Conservation (phyloP, 2,329 filamentous ascomycete species). For the Aspergillus luchuensis region DNA sequence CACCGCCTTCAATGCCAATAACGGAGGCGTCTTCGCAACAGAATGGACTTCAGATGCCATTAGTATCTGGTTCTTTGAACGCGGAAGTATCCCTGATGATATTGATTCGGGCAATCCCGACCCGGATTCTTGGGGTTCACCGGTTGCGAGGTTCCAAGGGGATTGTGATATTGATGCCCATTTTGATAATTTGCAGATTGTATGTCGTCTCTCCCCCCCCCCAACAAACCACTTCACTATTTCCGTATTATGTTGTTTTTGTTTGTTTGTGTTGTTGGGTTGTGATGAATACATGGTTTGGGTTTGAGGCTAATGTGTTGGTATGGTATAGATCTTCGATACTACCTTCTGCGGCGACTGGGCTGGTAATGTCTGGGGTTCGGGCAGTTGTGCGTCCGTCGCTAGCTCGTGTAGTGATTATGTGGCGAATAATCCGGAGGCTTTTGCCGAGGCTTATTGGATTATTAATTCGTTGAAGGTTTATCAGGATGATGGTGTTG, state of each 20-base stretch:
- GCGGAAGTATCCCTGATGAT: slow-evolving; percentile 65
- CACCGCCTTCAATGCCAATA: slow-evolving; percentile 67
- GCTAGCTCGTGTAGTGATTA: slow-evolving; percentile 70
- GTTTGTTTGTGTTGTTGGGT: no score
- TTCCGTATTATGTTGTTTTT: no score
- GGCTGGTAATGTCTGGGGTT: slow-evolving; percentile 71
- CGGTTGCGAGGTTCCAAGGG: slow-evolving; percentile 68
- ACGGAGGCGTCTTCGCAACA: slow-evolving; percentile 71
- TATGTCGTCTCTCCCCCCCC: slow-evolving; percentile 21
- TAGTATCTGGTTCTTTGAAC: slow-evolving; percentile 79
- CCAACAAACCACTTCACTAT: not conserved
- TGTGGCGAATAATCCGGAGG: slow-evolving; percentile 69
- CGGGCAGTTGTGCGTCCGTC: slow-evolving; percentile 61
- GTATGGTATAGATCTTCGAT: slow-evolving; percentile 54
- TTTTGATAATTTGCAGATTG: slow-evolving; percentile 73
- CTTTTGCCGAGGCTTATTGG: slow-evolving; percentile 76
- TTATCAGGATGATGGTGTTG: slow-evolving; percentile 46
- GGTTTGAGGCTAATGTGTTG: not conserved
- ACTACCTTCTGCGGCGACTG: slow-evolving; percentile 87
- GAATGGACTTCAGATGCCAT: slow-evolving; percentile 76
- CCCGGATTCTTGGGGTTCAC: slow-evolving; percentile 68
- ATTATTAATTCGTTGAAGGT: slow-evolving; percentile 71
- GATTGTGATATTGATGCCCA: slow-evolving; percentile 70
- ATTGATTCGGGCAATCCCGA: slow-evolving; percentile 62
- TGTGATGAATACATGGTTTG: no score